Evolutionary conservation across 805 yeast species (phyloP), one percentile per base, ranked within the genome.

Genomic region (Candida alai): DNA sequence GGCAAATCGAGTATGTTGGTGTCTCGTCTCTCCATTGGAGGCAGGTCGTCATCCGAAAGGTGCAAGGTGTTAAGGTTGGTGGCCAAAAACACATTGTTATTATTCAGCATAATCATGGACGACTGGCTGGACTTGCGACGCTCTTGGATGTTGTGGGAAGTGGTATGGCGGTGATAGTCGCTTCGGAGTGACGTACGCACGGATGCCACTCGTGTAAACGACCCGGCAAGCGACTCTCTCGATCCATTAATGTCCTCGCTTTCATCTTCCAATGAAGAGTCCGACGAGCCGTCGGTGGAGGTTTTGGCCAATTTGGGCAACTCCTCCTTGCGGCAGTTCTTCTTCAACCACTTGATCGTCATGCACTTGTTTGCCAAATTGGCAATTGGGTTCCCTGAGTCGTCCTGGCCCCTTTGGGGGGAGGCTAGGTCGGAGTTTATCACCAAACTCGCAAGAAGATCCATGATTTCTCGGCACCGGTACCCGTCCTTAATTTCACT

Each of bases 381-480:
- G 8, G 54, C 46, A 10, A 64, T 56, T 8, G 42, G 42, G 16
- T 44, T 49, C 9, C 39, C 44, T 8, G 19, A 10, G 14, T 16
- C 16, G 7, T 30, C 17, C 6, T 19, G 19, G 19, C 15, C 28
- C 9, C 21, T 15, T 3, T 25, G 29, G 4, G 37, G 12, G 15
- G 24, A 16, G 9, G 28, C 30, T 12, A 37, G 24, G 11, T 51
- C 58, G 8, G 53, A 40, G 27, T 54, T 57, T 5, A 52, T 46
- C 11, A 65, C 54, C 8, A 85, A 58, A 46, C 74, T 70, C 7
- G 60, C 52, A 28, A 87, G 59, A 6, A 81, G 57, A 5, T 70
- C 68, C 5, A 57, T 43, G 5, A 89, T 48, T 33, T 76, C 81
- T 1, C 62, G 67, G 13, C 60, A 65, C 47, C 84, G 81, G 55